phyloP scores from a whole-genome alignment of 2,329 filamentous ascomycete species.

The Ophiostoma tasmaniense region DNA sequence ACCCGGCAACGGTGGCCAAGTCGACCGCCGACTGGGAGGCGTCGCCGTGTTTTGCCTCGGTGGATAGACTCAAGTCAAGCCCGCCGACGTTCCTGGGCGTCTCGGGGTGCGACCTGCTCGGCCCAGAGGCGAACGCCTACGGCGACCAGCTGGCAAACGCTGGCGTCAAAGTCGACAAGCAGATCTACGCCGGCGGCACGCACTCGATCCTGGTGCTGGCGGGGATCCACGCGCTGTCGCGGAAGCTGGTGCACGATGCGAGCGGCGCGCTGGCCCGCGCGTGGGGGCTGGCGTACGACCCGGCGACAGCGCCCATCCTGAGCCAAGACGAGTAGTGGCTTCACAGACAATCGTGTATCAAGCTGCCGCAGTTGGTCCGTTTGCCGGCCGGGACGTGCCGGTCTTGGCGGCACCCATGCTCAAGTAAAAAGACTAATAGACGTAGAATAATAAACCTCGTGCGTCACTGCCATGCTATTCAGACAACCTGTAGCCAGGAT shows the following conservation, averaged over 20 bases:
- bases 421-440: neutral
- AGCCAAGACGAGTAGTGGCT: neutral
- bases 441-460: neutral
- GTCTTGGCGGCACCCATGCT: neutral
- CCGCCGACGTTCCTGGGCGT: slow-evolving; percentile 45
- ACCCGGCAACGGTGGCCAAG: slow-evolving; percentile 21
- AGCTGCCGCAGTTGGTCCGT: neutral
- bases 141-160: slow-evolving; percentile 38
- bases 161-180: slow-evolving; percentile 40
- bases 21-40: slow-evolving; percentile 32
- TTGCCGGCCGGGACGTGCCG: neutral
- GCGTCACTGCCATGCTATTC: too few relatives aligned
- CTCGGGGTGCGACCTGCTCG: slow-evolving; percentile 48
- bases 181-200: slow-evolving; percentile 21
- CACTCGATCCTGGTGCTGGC: slow-evolving; percentile 17
- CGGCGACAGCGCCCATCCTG: slow-evolving; percentile 9
- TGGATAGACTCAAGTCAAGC: slow-evolving; percentile 41
- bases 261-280: slow-evolving; percentile 6
- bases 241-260: slow-evolving; percentile 16
- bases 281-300: slow-evolving; percentile 12
- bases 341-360: too few relatives aligned
- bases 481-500: too few relatives aligned
- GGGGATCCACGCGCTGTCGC: slow-evolving; percentile 13
- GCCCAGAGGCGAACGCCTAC: slow-evolving; percentile 45
- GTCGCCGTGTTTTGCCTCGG: slow-evolving; percentile 30